phyloP scores from a whole-genome alignment of 768 basidiomycete genomes.

The Mycena maculata region DNA sequence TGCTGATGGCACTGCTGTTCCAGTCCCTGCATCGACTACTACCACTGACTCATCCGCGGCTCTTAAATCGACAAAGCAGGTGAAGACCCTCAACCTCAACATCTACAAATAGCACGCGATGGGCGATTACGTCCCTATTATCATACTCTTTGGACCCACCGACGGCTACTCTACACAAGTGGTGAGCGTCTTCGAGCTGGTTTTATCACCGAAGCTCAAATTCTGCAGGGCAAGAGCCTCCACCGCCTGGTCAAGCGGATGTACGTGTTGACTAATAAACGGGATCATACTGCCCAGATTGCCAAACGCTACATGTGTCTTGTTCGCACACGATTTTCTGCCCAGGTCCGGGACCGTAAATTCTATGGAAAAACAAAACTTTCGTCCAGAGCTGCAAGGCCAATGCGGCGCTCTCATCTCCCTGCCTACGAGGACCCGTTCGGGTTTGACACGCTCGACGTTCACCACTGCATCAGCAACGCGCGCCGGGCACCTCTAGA shows the following conservation, averaged over 20 bases:
- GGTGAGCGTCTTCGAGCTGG: slow-evolving; percentile 18
- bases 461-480: slow-evolving; percentile 36
- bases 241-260: slow-evolving; percentile 52
- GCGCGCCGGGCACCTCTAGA: slow-evolving; percentile 35
- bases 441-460: background rate
- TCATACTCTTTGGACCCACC: background rate
- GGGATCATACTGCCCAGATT: slow-evolving; percentile 43
- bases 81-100: slow-evolving; percentile 35
- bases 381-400: slow-evolving; percentile 2
- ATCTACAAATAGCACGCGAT: slow-evolving; percentile 45
- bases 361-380: slow-evolving; percentile 18
- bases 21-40: no score
- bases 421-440: slow-evolving; percentile 10
- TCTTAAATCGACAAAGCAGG: background rate
- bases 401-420: background rate
- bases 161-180: slow-evolving; percentile 14
- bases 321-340: background rate
- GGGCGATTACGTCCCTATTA: slow-evolving; percentile 23
- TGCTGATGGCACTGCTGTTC: background rate
- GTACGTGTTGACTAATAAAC: slow-evolving; percentile 52
- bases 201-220: no score
- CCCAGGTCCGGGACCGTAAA: background rate
- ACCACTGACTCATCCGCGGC: background rate
- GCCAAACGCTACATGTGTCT: slow-evolving; percentile 34
- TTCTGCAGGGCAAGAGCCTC: slow-evolving; percentile 53